Conservation (phyloP, 1,284 basidiomycete species). For the Nidula niveotomentosa region DNA sequence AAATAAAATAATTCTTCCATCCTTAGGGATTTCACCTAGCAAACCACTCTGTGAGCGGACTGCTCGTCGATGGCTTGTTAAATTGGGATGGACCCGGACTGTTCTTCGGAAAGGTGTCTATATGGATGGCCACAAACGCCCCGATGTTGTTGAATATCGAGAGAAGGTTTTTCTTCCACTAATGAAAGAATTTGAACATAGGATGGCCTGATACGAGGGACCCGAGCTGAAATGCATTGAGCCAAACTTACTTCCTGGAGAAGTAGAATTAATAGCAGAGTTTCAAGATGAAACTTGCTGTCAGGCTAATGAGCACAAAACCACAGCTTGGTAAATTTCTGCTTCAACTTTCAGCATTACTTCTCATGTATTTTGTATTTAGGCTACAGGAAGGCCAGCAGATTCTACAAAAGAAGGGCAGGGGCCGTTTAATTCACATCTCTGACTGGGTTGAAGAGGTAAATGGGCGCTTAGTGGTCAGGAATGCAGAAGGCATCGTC, state of each 20-base stretch:
- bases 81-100: too few species aligned
- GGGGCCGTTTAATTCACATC: slow-evolving; percentile 13
- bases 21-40: too few species aligned
- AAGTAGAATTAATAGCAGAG: slow-evolving; percentile 23
- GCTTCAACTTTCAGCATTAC: not conserved
- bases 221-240: slow-evolving; percentile 10
- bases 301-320: slow-evolving; percentile 22
- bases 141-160: not conserved
- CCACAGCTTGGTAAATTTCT: slow-evolving; percentile 10
- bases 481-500: slow-evolving; percentile 13
- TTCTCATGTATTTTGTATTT: not conserved
- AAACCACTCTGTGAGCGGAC: too few species aligned
- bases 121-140: not conserved
- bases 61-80: too few species aligned
- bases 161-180: not conserved
- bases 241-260: slow-evolving; percentile 21
- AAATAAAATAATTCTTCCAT: too few species aligned
- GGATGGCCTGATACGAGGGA: slow-evolving; percentile 18
- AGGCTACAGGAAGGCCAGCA: slow-evolving; percentile 8
- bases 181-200: not conserved
- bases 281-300: slow-evolving; percentile 34
- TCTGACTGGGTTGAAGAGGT: slow-evolving; percentile 16
- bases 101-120: too few species aligned
- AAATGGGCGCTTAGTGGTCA: slow-evolving; percentile 14
- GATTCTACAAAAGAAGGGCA: slow-evolving; percentile 20